phyloP scores from a whole-genome alignment of 2,329 filamentous ascomycete species.

The Teratosphaeriaceae sp. region DNA sequence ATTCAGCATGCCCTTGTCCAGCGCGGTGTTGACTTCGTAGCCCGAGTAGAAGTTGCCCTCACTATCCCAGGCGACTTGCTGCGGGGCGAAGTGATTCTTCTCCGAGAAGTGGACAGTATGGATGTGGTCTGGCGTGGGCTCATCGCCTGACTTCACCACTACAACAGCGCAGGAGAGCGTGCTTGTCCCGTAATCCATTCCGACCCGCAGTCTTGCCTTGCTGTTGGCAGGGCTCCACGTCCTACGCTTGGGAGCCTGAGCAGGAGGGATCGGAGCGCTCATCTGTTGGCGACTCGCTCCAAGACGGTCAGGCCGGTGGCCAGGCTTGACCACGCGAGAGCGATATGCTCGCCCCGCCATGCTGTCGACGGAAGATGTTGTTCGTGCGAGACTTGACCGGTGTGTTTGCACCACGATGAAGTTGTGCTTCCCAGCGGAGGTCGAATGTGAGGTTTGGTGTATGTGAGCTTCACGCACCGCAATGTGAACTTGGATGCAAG shows the following conservation, averaged over 20 bases:
- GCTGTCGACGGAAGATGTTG: too few relatives aligned
- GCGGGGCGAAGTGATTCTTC: background rate
- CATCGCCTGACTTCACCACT: background rate
- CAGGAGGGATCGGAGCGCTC: too few relatives aligned
- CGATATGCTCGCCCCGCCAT: too few relatives aligned
- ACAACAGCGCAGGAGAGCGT: background rate
- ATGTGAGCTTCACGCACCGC: too few relatives aligned
- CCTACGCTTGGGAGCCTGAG: background rate
- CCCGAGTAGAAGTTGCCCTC: slow-evolving; percentile 7
- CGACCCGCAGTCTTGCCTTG: background rate
- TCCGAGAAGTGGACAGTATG: background rate
- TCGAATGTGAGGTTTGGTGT: too few relatives aligned
- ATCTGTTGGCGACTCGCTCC: too few relatives aligned
- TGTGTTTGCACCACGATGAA: too few relatives aligned
- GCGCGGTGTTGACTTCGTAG: background rate
- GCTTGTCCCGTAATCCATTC: slow-evolving; percentile 4
- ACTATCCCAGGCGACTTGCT: slow-evolving; percentile 2
- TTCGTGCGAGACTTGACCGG: too few relatives aligned
- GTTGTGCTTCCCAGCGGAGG: too few relatives aligned
- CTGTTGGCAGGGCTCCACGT: background rate
- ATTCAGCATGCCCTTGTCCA: slow-evolving; percentile 2
- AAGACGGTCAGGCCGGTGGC: too few relatives aligned
- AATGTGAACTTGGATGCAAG: too few relatives aligned
- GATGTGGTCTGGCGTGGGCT: background rate
- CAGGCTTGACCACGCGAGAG: background rate